These are phyloP conservation scores for Pichia kluyveri DNA, from an alignment of 805 yeast species.

Conservation along the genomic window DNA sequence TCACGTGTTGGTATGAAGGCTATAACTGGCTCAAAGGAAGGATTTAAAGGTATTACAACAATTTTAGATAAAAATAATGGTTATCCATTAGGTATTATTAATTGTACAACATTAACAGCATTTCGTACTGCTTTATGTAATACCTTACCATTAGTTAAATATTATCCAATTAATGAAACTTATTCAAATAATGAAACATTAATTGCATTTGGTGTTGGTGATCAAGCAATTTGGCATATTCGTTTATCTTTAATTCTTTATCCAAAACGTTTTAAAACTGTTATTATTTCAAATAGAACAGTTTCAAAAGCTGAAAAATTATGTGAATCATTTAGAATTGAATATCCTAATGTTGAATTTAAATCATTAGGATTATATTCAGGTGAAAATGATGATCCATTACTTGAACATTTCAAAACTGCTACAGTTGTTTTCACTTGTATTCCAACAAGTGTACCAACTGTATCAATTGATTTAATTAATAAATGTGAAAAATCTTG, in stretches of 20 bases:
- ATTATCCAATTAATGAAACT: conserved; percentile 18
- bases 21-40: conserved; percentile 46
- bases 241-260: conserved; percentile 34
- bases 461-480: conserved; percentile 28
- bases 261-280: conserved; percentile 27
- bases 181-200: conserved; percentile 17
- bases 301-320: conserved; percentile 30
- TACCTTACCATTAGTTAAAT: conserved; percentile 35
- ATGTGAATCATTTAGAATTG: conserved; percentile 20
- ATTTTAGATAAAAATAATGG: conserved; percentile 46
- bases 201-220: conserved; percentile 51
- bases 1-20: conserved; percentile 51
- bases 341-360: conserved; percentile 21
- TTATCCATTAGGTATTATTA: conserved; percentile 40
- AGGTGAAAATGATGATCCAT: conserved; percentile 10
- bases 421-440: conserved; percentile 51
- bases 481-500: conserved; percentile 17
- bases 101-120: conserved; percentile 53
- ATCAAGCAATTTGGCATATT: conserved; percentile 59
- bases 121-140: conserved; percentile 59
- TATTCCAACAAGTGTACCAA: conserved; percentile 45
- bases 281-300: conserved; percentile 40
- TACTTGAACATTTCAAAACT: conserved; percentile 23
- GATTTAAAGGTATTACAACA: conserved; percentile 50
- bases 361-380: conserved; percentile 9